Evolutionary conservation across 495 filamentous ascomycete species (phyloP).

Genomic region (Astrothelium macrocarpum): DNA sequence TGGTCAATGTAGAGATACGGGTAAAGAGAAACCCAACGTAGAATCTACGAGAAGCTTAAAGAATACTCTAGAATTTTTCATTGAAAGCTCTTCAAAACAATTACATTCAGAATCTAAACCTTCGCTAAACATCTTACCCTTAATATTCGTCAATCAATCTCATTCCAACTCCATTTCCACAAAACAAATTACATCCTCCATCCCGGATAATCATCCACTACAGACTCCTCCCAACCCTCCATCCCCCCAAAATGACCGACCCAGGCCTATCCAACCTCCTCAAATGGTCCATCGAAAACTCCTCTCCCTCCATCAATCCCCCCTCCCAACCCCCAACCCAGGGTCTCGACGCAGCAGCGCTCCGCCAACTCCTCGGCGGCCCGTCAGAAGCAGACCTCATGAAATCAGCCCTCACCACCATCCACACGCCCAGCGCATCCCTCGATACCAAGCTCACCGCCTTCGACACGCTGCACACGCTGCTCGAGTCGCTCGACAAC

Average conservation of each 20-base stretch:
- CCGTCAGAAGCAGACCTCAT: slow-evolving; percentile 86
- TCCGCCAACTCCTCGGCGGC: slow-evolving; percentile 66
- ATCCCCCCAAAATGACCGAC: slow-evolving; percentile 37
- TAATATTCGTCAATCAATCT: no score
- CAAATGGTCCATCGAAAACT: slow-evolving; percentile 89
- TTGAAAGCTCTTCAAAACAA: background rate
- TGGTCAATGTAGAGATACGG: no score
- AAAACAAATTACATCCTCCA: no score
- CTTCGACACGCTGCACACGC: slow-evolving; percentile 92
- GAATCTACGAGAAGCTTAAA: background rate
- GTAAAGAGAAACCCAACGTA: no score
- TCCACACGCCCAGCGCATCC: slow-evolving; percentile 51
- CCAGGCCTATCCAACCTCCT: slow-evolving; percentile 67
- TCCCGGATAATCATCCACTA: background rate
- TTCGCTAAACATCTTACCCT: no score
- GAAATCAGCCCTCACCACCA: slow-evolving; percentile 66
- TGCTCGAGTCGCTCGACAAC: slow-evolving; percentile 88
- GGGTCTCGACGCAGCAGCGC: slow-evolving; percentile 51
- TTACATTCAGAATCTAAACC: no score
- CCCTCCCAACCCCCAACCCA: slow-evolving; percentile 32
- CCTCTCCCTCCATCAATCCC: slow-evolving; percentile 33
- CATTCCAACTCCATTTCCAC: no score
- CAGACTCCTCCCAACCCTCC: background rate
- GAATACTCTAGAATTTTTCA: background rate
- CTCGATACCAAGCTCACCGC: slow-evolving; percentile 74